Base-by-base conservation (phyloP, 768 basidiomycete genomes). In the Mycena galopus region DNA sequence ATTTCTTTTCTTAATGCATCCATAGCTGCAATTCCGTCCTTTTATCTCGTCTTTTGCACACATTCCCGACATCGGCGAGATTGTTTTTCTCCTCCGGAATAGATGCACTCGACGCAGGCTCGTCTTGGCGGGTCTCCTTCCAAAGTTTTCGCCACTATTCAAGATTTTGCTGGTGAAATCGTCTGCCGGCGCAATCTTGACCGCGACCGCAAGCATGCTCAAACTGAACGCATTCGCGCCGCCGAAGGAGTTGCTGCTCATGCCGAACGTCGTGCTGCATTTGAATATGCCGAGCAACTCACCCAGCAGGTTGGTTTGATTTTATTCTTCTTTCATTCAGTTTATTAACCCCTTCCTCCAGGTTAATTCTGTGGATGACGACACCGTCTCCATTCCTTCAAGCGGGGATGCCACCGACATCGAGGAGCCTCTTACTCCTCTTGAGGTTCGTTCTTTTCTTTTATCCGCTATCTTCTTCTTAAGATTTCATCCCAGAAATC, bases 131-230 rank as follows among this genome's bases (percentile, higher is more conserved):
- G 21, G 4, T 23, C 23, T 30, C 33, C 65, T 50, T 37, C 6
- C 23, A 8, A 65, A 0, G 17, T 17, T 4, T 56, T 50, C 12
- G 0, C 32, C 4, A 1, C 51, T 19, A 37, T 65, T 23, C 2
- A 12, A 5, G 65, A 57, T n/a, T 65, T 65, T 16, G 53, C 37
- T 19, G 53, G 65, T 25, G 65, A 65, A 23, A 65, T 65, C 12
- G 55, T 23, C 0, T 19, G 37, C 23, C 4, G 10, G 3, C 53
- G 65, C 10, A 53, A 65, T 19, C 65, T 65, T 33, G 1, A 21
- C 21, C 65, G 65, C 4, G 65, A 65, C 14, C 65, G 53, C 17
- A 56, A 56, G 25, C 65, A 27, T 17, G 53, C 53, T 2, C 51
- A 57, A 4, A 27, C 9, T 1, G 51, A 17, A 1, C 35, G 53